Conservation (phyloP, 345 rosid genomes). For the Cardamine resedifolia region DNA sequence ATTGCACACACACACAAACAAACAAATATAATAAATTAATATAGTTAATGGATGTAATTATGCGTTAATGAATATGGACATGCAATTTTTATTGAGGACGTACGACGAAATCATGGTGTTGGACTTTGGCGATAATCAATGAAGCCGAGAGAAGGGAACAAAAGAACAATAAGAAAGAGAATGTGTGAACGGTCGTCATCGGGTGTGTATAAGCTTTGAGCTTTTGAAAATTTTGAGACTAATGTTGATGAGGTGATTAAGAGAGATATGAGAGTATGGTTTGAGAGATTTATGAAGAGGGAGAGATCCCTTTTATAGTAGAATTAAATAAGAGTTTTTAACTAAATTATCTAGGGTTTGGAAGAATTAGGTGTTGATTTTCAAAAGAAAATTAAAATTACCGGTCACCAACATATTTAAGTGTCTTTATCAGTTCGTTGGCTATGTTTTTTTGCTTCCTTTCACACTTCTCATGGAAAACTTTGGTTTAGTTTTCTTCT, state of each 20-base stretch:
- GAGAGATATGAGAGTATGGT: slow-evolving; percentile 14
- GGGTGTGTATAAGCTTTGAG: slow-evolving; percentile 3
- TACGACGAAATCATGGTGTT: slow-evolving; percentile 75
- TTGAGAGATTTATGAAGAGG: slow-evolving; percentile 16
- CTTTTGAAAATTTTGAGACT: neutral
- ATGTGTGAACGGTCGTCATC: slow-evolving; percentile 5
- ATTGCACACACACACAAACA: neutral
- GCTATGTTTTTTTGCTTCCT: slow-evolving; percentile 30
- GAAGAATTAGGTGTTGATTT: slow-evolving; percentile 24
- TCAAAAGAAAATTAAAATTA: slow-evolving; percentile 27
- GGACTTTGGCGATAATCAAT: slow-evolving; percentile 49
- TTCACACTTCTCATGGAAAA: slow-evolving; percentile 20
- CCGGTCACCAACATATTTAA: slow-evolving; percentile 34
- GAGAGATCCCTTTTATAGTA: slow-evolving; percentile 21
- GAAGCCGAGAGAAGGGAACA: slow-evolving; percentile 49
- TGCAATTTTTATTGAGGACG: slow-evolving; percentile 21
- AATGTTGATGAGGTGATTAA: slow-evolving; percentile 13
- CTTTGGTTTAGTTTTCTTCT: neutral
- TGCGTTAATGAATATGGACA: neutral
- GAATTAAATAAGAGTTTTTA: neutral
- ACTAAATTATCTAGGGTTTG: slow-evolving; percentile 5
- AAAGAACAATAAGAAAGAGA: slow-evolving; percentile 27
- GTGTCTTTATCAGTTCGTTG: slow-evolving; percentile 39
- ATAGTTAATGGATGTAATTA: neutral
- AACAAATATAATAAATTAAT: neutral